Conservation (phyloP, 2,329 filamentous ascomycete species). For the Phialocephala sp. region DNA sequence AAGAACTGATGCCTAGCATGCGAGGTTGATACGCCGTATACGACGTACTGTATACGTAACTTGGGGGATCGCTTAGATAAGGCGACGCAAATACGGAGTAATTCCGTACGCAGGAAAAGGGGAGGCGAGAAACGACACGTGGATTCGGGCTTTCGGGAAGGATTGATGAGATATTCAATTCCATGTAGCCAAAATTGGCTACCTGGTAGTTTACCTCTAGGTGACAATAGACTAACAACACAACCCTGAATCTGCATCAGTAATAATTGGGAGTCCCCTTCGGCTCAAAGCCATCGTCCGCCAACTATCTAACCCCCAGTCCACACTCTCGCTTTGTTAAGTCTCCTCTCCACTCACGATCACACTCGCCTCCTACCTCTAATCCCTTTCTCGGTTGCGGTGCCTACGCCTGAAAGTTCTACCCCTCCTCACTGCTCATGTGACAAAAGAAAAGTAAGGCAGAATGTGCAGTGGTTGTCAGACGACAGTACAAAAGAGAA, state of each 20-base stretch:
- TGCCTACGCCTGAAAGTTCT: background rate
- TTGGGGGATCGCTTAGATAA: no score
- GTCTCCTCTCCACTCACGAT: background rate
- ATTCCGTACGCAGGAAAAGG: no score
- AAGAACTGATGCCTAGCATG: no score
- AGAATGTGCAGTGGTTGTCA: slow-evolving; percentile 38
- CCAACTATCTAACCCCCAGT: background rate
- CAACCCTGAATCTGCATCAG: no score
- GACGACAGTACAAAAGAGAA: slow-evolving; percentile 29
- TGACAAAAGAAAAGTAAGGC: slow-evolving; percentile 35
- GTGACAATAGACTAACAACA: no score
- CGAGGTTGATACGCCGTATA: no score
- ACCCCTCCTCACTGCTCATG: background rate
- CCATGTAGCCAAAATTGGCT: slow-evolving; percentile 4
- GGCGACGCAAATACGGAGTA: no score
- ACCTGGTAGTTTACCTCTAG: background rate
- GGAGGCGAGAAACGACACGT: no score
- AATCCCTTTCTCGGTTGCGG: background rate
- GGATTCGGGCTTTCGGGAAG: background rate
- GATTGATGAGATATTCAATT: slow-evolving; percentile 14
- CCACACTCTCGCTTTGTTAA: background rate
- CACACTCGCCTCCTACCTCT: background rate
- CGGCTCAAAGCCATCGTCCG: no score
- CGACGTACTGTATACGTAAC: no score
- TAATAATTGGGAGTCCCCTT: no score